Base-by-base conservation (phyloP, 2,329 filamentous ascomycete species). In the Colletotrichum zoysiae region DNA sequence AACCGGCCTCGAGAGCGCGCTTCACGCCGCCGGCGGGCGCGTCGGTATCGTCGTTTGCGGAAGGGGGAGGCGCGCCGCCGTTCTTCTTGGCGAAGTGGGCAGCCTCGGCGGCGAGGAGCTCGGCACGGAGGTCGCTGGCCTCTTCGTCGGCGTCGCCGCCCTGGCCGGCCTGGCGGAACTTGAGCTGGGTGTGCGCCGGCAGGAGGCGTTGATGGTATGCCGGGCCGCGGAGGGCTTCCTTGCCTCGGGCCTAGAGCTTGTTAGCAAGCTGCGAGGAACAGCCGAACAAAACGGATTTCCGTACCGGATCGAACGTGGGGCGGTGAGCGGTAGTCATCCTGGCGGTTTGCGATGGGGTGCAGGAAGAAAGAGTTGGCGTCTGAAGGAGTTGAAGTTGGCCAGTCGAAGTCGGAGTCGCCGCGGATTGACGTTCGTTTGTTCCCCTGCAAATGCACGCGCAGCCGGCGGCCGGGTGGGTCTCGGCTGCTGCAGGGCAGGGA, bases 121-220 rank as follows among this genome's bases (percentile, higher is more conserved):
- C 95, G 58, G 95, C 92, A 76, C 94, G 92, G 65, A 99, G 89
- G 80, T 99, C 95, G 79, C 93, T 93, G 65, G 79, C 72, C 70
- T 87, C 84, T 75, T 87, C 82, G 75, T 97, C 94, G 46, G 91
- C 91, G 75, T 91, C 91, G 75, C 94, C 93, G 77, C 96, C 96
- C 84, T 99, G 96, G 56, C 95, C 95, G n/a, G 92, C 85, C 58
- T 88, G 91, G 86, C 94, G 90, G 80, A 92, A 93, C 84, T 99
- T 99, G 79, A 99, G 91, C 75, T 94, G 91, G 16, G 94, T 98
- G 82, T 99, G 93, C 42, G 96, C 96, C 44, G 96, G 95, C 18
- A 98, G 91, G 20, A 98, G 92, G 77, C 96, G 93, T 83, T 98
- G 95, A 81, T 99, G 96, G 85, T 98, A 98, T 77, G 95, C 95